Conservation (phyloP, 2,329 filamentous ascomycete species). For the Daldinia sp. region DNA sequence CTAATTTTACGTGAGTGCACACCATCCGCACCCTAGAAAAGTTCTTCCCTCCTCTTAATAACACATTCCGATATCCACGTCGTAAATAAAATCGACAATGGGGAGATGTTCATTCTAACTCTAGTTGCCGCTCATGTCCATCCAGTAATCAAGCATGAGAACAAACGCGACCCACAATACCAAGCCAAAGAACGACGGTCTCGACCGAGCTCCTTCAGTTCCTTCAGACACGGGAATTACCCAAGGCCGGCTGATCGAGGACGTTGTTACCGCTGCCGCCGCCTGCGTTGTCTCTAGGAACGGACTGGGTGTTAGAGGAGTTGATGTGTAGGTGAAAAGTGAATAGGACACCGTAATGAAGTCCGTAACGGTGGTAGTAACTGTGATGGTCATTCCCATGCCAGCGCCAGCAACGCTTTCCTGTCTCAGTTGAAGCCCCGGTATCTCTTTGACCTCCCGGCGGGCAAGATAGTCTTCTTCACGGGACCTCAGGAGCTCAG, state of each 20-base stretch:
- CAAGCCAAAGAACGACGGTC: slow-evolving; percentile 39
- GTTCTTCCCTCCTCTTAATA: slow-evolving; percentile 9
- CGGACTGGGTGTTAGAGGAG: slow-evolving; percentile 13
- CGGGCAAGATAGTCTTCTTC: slow-evolving; percentile 46
- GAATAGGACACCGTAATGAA: slow-evolving; percentile 31
- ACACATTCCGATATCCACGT: slow-evolving; percentile 8
- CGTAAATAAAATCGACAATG: slow-evolving; percentile 18
- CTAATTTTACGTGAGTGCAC: slow-evolving; percentile 15
- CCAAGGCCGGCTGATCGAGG: slow-evolving; percentile 40
- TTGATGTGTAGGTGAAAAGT: slow-evolving; percentile 12
- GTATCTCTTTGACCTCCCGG: slow-evolving; percentile 40
- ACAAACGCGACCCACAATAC: slow-evolving; percentile 40
- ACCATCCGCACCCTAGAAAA: slow-evolving; percentile 18
- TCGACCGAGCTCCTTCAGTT: slow-evolving; percentile 17
- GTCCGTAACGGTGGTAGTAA: slow-evolving; percentile 38
- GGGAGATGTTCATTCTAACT: slow-evolving; percentile 24
- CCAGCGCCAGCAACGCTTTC: slow-evolving; percentile 38
- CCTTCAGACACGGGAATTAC: slow-evolving; percentile 36
- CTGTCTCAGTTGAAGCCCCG: slow-evolving; percentile 42
- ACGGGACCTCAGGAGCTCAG: slow-evolving; percentile 41
- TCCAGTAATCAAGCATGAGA: slow-evolving; percentile 42
- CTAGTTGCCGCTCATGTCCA: slow-evolving; percentile 41
- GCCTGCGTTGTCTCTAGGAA: slow-evolving; percentile 25
- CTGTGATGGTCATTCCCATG: slow-evolving; percentile 22
- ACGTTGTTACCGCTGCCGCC: slow-evolving; percentile 23